These are phyloP conservation scores for Chaetomium fimeti DNA, from an alignment of 495 filamentous ascomycete species.

Conservation along the genomic window DNA sequence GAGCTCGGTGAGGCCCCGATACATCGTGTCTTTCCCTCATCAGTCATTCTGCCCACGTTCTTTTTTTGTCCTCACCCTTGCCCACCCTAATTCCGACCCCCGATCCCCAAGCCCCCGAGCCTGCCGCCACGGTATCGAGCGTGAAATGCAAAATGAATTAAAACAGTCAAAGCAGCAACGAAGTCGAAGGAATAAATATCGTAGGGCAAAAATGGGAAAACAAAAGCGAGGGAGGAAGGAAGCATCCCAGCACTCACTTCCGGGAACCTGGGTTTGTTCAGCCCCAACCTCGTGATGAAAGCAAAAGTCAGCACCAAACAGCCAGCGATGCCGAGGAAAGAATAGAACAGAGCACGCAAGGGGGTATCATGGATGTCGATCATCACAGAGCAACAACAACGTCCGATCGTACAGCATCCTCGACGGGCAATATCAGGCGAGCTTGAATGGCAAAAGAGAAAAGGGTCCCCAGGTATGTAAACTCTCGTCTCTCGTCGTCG, in stretches of 20 bases:
- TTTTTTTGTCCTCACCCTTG: neutral
- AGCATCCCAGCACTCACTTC: neutral
- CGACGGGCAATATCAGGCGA: slow-evolving; percentile 12
- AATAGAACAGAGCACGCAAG: neutral
- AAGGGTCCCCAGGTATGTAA: slow-evolving; percentile 1
- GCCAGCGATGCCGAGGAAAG: slow-evolving; percentile 1
- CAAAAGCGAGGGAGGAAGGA: neutral
- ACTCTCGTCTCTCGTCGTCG: neutral
- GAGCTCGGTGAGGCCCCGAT: neutral
- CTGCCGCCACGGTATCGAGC: neutral
- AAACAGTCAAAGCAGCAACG: neutral
- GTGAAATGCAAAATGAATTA: neutral
- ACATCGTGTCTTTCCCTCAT: slow-evolving; percentile 3
- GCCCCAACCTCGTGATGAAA: neutral
- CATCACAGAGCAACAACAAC: slow-evolving; percentile 30
- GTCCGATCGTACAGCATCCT: slow-evolving; percentile 31
- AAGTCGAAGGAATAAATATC: neutral
- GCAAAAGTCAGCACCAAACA: neutral
- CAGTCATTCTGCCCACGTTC: no score
- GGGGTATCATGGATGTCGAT: slow-evolving; percentile 23
- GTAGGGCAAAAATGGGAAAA: slow-evolving; percentile 5
- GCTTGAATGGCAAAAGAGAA: neutral
- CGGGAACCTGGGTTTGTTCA: neutral
- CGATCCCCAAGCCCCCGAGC: neutral
- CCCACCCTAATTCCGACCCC: neutral